These are phyloP conservation scores for Akanthomyces uredinophilus DNA, from an alignment of 2,329 filamentous ascomycete species.

Conservation along the genomic window DNA sequence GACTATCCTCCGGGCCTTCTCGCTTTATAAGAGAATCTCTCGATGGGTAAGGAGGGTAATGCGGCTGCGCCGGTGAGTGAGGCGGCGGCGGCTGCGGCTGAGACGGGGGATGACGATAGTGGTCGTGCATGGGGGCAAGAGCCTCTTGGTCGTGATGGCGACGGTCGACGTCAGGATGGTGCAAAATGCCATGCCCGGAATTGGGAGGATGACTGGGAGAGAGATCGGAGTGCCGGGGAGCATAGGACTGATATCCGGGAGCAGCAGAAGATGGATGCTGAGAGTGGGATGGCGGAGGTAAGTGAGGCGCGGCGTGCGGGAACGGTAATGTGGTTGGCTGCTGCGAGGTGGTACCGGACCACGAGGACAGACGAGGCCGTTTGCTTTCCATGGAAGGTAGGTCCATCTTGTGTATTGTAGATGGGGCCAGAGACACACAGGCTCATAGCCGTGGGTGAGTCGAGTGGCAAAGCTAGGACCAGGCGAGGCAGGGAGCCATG, in stretches of 20 bases:
- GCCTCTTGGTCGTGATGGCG: conserved; percentile 53
- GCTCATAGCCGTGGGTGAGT: conserved; percentile 14
- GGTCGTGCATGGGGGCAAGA: conserved; percentile 51
- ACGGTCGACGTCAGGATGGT: conserved; percentile 43
- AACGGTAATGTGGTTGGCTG: conserved; percentile 15
- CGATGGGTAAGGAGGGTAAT: conserved; percentile 40
- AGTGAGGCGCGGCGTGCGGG: conserved; percentile 21
- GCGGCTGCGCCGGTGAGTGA: conserved; percentile 40
- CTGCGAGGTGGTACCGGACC: conserved; percentile 36
- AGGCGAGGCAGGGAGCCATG: conserved; percentile 14
- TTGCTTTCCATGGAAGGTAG: conserved; percentile 46
- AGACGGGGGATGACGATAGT: conserved; percentile 31
- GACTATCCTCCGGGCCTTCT: conserved; percentile 47
- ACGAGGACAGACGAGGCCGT: conserved; percentile 44
- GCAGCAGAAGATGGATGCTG: conserved; percentile 25
- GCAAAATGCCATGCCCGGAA: conserved; percentile 28
- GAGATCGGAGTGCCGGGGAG: conserved; percentile 20
- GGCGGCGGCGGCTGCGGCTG: conserved; percentile 26
- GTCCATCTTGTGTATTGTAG: conserved; percentile 41
- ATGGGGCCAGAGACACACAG: conserved; percentile 14
- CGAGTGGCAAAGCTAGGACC: conserved; percentile 15
- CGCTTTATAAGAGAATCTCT: conserved; percentile 53
- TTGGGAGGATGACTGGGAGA: conserved; percentile 17
- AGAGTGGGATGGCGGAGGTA: conserved; percentile 35
- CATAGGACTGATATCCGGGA: conserved; percentile 24